Conservation (phyloP, 1,284 basidiomycete genomes). For the Papiliotrema nemorosa region DNA sequence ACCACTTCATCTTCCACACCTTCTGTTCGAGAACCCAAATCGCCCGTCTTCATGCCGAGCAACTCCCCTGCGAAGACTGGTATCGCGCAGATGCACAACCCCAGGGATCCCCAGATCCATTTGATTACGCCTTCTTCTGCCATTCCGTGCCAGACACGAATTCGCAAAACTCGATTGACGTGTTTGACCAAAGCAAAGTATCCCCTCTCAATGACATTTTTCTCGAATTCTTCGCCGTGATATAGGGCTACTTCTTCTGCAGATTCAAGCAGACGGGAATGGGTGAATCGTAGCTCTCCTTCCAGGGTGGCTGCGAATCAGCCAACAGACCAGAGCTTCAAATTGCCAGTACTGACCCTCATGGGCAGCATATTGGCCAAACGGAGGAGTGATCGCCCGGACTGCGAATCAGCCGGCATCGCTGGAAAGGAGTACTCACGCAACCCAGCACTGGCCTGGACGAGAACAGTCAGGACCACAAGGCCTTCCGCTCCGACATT, state of each 20-base stretch:
- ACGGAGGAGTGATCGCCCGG: constrained; percentile 83
- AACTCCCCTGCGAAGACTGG: constrained; percentile 90
- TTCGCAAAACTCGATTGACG: constrained; percentile 74
- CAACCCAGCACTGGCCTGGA: constrained; percentile 74
- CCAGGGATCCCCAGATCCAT: constrained; percentile 95
- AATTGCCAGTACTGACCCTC: constrained; percentile 26
- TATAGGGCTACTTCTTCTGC: constrained; percentile 93
- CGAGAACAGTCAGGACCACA: constrained; percentile 74
- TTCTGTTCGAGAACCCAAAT: constrained; percentile 82
- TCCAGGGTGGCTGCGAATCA: constrained; percentile 72
- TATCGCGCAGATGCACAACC: constrained; percentile 87
- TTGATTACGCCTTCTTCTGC: constrained; percentile 95
- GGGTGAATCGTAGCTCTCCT: constrained; percentile 82
- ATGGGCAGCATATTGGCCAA: constrained; percentile 80
- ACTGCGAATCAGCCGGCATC: constrained; percentile 53
- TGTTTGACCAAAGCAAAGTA: constrained; percentile 87
- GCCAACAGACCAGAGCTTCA: neutral
- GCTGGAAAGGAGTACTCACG: constrained; percentile 55
- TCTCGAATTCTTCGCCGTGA: constrained; percentile 85
- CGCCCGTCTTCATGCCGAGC: constrained; percentile 59
- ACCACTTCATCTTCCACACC: constrained; percentile 51
- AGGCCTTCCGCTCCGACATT: constrained; percentile 95
- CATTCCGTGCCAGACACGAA: constrained; percentile 86
- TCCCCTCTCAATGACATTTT: constrained; percentile 85
- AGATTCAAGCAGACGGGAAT: constrained; percentile 89